Conservation (phyloP, 176 grass and related monocot genomes). For the Echinochloa phyllopogon region DNA sequence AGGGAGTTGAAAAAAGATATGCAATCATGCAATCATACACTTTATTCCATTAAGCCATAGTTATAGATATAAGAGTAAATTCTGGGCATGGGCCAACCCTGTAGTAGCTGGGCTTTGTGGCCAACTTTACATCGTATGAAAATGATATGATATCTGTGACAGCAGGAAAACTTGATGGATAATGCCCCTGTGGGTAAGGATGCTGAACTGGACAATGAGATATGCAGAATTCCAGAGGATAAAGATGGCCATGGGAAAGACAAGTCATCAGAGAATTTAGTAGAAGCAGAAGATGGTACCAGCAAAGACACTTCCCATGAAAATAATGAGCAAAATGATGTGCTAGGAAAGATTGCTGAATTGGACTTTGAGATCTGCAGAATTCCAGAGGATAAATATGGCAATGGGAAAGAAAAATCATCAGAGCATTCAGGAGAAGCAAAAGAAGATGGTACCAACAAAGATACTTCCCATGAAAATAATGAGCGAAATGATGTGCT, state of each 20-base stretch:
- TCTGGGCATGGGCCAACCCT: neutral
- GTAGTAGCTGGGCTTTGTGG: neutral
- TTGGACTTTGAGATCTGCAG: neutral
- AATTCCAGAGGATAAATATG: slow-evolving; percentile 11
- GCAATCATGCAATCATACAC: neutral
- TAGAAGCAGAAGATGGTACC: neutral
- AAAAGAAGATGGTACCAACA: neutral
- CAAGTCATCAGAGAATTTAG: neutral
- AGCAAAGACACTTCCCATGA: too few species aligned
- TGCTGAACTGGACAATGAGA: neutral
- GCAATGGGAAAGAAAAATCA: neutral
- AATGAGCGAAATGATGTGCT: too few species aligned
- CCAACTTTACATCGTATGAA: neutral
- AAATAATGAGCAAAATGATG: too few species aligned
- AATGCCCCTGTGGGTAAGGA: neutral
- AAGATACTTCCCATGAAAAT: too few species aligned
- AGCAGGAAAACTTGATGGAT: neutral
- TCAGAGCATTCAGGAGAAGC: neutral
- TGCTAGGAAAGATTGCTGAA: neutral
- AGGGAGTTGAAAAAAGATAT: neutral
- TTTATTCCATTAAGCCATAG: neutral
- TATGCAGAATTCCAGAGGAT: neutral
- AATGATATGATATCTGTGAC: neutral
- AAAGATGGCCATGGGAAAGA: neutral
- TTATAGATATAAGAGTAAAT: neutral